Evolutionary conservation across 1,284 basidiomycete species (phyloP).

Genomic region (Irpex sp.): DNA sequence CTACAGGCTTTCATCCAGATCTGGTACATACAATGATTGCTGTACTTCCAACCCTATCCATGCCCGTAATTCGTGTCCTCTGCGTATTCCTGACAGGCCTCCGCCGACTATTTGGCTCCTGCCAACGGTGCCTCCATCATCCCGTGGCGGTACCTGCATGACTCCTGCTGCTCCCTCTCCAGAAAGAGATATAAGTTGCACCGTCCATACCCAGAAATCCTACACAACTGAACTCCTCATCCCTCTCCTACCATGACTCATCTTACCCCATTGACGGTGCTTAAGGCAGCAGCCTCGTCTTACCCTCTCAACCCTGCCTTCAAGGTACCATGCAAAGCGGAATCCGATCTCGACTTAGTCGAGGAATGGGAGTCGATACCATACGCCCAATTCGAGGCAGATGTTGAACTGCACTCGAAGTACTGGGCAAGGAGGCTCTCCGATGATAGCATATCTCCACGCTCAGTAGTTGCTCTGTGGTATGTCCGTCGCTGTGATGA

Average conservation of each 20-base stretch:
- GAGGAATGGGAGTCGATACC: conserved; percentile 47
- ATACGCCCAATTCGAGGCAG: conserved; percentile 46
- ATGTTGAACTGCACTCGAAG: conserved; percentile 49
- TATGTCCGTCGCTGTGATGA: conserved; percentile 28
- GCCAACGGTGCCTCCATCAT: background rate
- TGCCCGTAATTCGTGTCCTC: background rate
- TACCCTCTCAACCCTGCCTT: conserved; percentile 46
- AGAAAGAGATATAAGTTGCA: background rate
- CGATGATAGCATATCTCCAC: conserved; percentile 38
- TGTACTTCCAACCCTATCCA: background rate
- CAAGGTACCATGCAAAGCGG: conserved; percentile 39
- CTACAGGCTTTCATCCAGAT: background rate
- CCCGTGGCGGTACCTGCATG: background rate
- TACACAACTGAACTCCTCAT: background rate
- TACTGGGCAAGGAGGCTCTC: conserved; percentile 50
- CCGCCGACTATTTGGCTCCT: background rate
- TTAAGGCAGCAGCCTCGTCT: conserved; percentile 41
- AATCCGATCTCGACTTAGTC: conserved; percentile 30
- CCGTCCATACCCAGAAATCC: background rate
- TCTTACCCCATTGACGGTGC: conserved; percentile 45
- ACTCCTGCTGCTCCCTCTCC: background rate
- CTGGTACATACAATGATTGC: background rate
- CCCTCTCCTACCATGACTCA: conserved; percentile 19
- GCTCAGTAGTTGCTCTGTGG: conserved; percentile 67
- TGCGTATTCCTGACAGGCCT: background rate